phyloP scores from a whole-genome alignment of 495 filamentous ascomycete genomes.

The Sordaria brevicollis region DNA sequence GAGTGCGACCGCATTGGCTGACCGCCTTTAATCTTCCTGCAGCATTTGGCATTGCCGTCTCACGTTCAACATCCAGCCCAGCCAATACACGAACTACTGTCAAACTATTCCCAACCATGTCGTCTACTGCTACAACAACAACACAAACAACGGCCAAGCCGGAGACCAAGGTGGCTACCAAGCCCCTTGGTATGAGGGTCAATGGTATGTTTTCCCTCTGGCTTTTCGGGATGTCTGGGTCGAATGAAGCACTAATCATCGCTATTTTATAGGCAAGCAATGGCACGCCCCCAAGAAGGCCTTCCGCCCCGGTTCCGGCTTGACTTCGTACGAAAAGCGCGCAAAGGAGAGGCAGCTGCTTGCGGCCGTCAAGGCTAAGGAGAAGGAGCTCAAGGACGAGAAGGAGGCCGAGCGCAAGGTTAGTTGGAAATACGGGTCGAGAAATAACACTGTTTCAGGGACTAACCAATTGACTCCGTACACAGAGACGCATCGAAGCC shows the following conservation, averaged over 20 bases:
- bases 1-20: background rate
- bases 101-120: conserved; percentile 10
- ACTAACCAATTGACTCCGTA: conserved; percentile 2
- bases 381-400: conserved; percentile 92
- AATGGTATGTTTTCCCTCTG: conserved; percentile 42
- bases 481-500: conserved; percentile 60
- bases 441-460: background rate
- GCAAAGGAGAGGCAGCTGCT: conserved; percentile 51
- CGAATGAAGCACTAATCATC: conserved; percentile 1
- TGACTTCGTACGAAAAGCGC: conserved; percentile 70
- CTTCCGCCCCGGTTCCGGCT: conserved; percentile 73
- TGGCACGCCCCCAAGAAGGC: conserved; percentile 76
- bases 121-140: background rate
- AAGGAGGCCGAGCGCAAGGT: conserved; percentile 84
- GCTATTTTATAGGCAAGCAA: conserved; percentile 66
- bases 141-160: conserved; percentile 1
- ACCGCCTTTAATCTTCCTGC: conserved; percentile 1
- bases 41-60: background rate
- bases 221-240: background rate
- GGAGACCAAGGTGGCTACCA: conserved; percentile 8
- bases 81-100: background rate
- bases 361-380: conserved; percentile 70
- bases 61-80: background rate
- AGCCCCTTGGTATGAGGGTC: conserved; percentile 47
- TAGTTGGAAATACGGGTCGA: conserved; percentile 6